Evolutionary conservation across 2,329 filamentous ascomycete species (phyloP).

Genomic region (Drechslera avenae): DNA sequence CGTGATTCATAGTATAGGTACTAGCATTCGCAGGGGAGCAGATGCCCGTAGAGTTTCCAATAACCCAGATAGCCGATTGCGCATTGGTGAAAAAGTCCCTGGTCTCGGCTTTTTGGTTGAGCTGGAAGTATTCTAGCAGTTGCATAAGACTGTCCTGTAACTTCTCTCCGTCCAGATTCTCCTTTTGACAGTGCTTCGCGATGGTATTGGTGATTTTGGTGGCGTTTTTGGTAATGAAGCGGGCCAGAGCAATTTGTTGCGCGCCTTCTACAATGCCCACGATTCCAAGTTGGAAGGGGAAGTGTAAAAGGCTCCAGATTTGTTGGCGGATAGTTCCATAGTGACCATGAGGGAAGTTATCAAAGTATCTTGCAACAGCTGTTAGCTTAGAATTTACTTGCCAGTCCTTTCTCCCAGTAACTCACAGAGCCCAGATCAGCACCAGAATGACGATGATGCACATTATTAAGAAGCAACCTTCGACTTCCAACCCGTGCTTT

Average conservation of each 20-base stretch:
- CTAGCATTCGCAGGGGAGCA: slow-evolving; percentile 32
- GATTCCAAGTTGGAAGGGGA: slow-evolving; percentile 67
- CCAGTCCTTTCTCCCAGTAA: background rate
- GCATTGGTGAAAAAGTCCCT: slow-evolving; percentile 19
- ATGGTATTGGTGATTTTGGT: slow-evolving; percentile 49
- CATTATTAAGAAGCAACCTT: slow-evolving; percentile 44
- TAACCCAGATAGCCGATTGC: slow-evolving; percentile 18
- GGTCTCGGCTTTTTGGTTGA: slow-evolving; percentile 41
- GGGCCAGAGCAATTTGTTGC: slow-evolving; percentile 61
- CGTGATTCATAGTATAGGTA: slow-evolving; percentile 11
- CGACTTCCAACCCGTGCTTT: slow-evolving; percentile 42
- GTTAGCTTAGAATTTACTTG: background rate
- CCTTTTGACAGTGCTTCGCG: slow-evolving; percentile 42
- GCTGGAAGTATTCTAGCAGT: slow-evolving; percentile 36
- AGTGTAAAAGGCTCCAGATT: slow-evolving; percentile 63
- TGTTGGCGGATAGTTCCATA: slow-evolving; percentile 64
- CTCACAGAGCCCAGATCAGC: slow-evolving; percentile 64
- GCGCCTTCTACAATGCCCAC: slow-evolving; percentile 68
- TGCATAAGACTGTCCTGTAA: slow-evolving; percentile 35
- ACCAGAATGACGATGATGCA: slow-evolving; percentile 48
- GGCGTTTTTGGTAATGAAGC: slow-evolving; percentile 53
- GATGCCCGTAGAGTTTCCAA: slow-evolving; percentile 42
- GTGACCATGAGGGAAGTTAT: slow-evolving; percentile 58
- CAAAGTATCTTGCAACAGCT: slow-evolving; percentile 54
- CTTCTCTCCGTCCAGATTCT: slow-evolving; percentile 38